These are phyloP conservation scores for Escovopsis weberi DNA, from an alignment of 2,329 filamentous ascomycete species.

Conservation along the genomic window DNA sequence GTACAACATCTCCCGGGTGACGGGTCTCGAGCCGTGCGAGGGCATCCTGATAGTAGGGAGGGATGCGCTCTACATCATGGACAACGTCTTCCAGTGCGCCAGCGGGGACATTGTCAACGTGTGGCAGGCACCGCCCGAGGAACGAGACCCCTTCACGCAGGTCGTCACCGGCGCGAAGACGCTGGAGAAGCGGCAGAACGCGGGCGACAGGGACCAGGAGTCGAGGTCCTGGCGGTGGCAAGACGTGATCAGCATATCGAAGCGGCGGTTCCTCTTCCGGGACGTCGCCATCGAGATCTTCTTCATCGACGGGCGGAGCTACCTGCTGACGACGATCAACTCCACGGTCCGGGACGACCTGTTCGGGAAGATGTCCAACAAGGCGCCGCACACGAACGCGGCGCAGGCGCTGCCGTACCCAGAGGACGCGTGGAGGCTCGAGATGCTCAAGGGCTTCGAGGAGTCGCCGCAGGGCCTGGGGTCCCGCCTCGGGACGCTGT, in stretches of 20 bases:
- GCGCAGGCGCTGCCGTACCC: constrained; percentile 56
- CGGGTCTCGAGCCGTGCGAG: constrained; percentile 86
- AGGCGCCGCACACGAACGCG: constrained; percentile 67
- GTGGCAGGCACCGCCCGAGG: constrained; percentile 81
- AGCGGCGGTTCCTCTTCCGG: constrained; percentile 84
- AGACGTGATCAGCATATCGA: constrained; percentile 89
- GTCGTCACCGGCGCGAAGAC: constrained; percentile 63
- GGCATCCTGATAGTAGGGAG: constrained; percentile 89
- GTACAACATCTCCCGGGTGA: constrained; percentile 88
- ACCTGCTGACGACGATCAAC: constrained; percentile 74
- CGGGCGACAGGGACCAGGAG: constrained; percentile 51
- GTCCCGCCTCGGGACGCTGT: constrained; percentile 82
- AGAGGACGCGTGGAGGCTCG: constrained; percentile 84
- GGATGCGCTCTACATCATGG: constrained; percentile 82
- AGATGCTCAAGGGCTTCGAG: constrained; percentile 58
- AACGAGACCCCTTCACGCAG: constrained; percentile 87
- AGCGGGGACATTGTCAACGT: constrained; percentile 96
- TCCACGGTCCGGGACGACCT: constrained; percentile 63
- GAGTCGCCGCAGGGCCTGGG: constrained; percentile 52
- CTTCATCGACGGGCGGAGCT: constrained; percentile 92
- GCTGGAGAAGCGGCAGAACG: constrained; percentile 45
- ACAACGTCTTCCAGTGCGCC: constrained; percentile 88
- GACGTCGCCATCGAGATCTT: constrained; percentile 96
- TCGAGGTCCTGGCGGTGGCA: constrained; percentile 87
- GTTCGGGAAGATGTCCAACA: constrained; percentile 57